Conservation (phyloP, 495 filamentous ascomycete genomes). For the Neurospora sp. region DNA sequence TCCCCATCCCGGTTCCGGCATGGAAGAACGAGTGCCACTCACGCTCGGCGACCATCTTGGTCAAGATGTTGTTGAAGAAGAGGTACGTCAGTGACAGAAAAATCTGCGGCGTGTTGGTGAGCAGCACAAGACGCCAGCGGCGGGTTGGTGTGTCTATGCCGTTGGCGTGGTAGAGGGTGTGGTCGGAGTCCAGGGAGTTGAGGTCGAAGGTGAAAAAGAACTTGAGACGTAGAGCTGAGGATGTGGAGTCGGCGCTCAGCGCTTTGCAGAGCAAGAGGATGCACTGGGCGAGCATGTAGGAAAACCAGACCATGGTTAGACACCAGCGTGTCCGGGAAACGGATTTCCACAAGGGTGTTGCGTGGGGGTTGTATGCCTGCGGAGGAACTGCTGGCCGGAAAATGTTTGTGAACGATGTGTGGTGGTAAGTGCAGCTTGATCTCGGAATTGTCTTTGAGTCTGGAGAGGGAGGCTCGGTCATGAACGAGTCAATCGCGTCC, state of each 20-base stretch:
- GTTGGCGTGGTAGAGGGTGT: neutral
- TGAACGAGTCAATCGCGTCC: slow-evolving; percentile 24
- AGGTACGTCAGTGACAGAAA: slow-evolving; percentile 35
- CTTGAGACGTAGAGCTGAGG: neutral
- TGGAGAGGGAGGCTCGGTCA: slow-evolving; percentile 6
- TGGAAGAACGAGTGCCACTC: slow-evolving; percentile 23
- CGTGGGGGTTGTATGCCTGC: neutral
- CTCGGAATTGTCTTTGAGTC: neutral
- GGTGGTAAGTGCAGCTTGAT: neutral
- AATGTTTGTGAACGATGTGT: neutral
- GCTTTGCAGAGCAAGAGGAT: neutral
- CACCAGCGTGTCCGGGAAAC: neutral
- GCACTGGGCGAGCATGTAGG: neutral
- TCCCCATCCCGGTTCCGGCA: neutral
- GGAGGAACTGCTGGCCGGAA: neutral
- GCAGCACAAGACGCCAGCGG: slow-evolving; percentile 8
- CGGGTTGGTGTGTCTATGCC: slow-evolving; percentile 8
- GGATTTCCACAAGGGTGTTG: neutral
- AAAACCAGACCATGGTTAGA: neutral
- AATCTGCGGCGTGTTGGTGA: slow-evolving; percentile 35
- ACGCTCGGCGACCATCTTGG: slow-evolving; percentile 19
- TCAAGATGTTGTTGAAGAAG: slow-evolving; percentile 31
- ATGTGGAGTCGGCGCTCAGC: neutral
- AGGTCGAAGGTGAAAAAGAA: neutral
- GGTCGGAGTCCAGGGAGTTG: neutral